Evolutionary conservation across 2,329 filamentous ascomycete species (phyloP).

Genomic region (Apiospora pterosperma): DNA sequence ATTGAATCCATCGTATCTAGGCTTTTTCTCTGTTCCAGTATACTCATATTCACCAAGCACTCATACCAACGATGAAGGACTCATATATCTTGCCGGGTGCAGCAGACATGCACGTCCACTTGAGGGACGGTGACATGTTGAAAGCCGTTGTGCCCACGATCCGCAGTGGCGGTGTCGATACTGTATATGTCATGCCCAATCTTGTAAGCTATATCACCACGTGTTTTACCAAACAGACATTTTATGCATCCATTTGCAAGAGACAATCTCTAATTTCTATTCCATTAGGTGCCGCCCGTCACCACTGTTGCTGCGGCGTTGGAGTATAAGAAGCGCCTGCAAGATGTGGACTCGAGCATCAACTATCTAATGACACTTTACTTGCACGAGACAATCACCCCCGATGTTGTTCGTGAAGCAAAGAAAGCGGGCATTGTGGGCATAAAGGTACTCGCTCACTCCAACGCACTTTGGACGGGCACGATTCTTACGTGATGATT

Average conservation of each 20-base stretch:
- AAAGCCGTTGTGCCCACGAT: constrained; percentile 47
- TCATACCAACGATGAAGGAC: constrained; percentile 6
- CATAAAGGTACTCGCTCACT: constrained; percentile 43
- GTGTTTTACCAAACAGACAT: not conserved
- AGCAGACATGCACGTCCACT: constrained; percentile 10
- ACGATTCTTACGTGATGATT: not conserved
- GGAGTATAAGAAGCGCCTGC: constrained; percentile 41
- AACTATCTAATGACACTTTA: constrained; percentile 52
- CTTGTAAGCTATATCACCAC: constrained; percentile 26
- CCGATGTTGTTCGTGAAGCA: constrained; percentile 55
- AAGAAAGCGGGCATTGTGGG: constrained; percentile 54
- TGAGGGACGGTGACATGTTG: constrained; percentile 44
- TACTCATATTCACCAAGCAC: not conserved
- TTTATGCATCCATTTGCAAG: not conserved
- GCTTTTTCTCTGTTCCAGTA: not conserved
- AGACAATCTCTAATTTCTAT: not conserved
- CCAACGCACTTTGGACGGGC: not conserved
- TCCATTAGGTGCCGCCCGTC: constrained; percentile 35
- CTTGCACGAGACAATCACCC: constrained; percentile 46
- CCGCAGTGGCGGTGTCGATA: constrained; percentile 47
- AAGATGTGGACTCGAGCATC: constrained; percentile 43
- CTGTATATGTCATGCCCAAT: constrained; percentile 53
- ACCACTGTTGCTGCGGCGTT: constrained; percentile 45
- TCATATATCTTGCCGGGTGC: constrained; percentile 9
- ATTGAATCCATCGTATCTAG: no score